Evolutionary conservation across 1,284 basidiomycete species (phyloP).

Genomic region (Mycena citricolor): DNA sequence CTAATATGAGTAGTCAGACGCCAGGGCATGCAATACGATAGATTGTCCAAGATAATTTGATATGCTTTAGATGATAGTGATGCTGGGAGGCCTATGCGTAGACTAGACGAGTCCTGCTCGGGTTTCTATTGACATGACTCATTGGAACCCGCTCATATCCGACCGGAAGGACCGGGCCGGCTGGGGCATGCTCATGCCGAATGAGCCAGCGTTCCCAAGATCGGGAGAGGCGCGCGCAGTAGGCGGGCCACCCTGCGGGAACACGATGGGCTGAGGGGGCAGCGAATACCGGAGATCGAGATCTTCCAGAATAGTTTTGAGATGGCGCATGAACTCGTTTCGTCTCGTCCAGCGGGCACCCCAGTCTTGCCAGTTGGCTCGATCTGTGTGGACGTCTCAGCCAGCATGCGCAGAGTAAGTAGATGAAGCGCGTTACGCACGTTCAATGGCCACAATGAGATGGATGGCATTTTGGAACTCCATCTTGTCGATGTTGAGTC

Average conservation of each 20-base stretch:
- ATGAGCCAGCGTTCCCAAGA: conserved; percentile 17
- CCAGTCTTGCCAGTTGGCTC: conserved; percentile 87
- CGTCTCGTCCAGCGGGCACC: conserved; percentile 74
- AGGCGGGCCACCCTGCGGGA: conserved; percentile 37
- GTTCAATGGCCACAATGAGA: conserved; percentile 73
- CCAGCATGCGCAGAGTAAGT: neutral
- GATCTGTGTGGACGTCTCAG: conserved; percentile 44
- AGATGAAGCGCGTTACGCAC: conserved; percentile 45
- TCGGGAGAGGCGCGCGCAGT: conserved; percentile 1
- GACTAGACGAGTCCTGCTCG: neutral
- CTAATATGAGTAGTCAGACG: too few relatives aligned
- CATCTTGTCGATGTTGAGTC: conserved; percentile 73
- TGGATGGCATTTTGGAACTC: conserved; percentile 72
- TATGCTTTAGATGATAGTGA: neutral
- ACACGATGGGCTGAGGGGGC: conserved; percentile 68
- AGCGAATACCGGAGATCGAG: conserved; percentile 69
- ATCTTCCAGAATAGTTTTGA: conserved; percentile 70
- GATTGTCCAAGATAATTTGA: neutral
- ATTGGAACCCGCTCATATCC: conserved; percentile 17
- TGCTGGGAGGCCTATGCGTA: neutral
- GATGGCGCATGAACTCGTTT: conserved; percentile 68
- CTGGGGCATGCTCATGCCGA: conserved; percentile 14
- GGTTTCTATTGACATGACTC: neutral
- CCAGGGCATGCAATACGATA: conserved; percentile 1
- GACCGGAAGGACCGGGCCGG: conserved; percentile 17